phyloP scores from a whole-genome alignment of 2,329 filamentous ascomycete genomes.

The Podosphaera leucotricha region DNA sequence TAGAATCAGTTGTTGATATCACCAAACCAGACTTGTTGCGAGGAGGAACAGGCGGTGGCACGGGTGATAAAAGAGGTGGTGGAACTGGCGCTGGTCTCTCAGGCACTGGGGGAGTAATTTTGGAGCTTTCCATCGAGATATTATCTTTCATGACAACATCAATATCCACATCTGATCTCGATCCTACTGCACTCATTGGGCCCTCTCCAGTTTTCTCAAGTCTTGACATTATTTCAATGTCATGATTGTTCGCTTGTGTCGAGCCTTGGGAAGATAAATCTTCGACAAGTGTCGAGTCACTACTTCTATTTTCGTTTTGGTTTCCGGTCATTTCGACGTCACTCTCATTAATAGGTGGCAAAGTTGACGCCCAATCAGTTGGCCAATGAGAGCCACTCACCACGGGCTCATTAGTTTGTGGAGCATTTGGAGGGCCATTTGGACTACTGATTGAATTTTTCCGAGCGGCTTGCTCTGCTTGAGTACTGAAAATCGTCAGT shows the following conservation, averaged over 20 bases:
- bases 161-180: conserved; percentile 1
- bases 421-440: background rate
- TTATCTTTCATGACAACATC: conserved; percentile 18
- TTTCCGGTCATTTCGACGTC: conserved; percentile 16
- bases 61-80: conserved; percentile 4
- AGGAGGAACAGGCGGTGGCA: conserved; percentile 14
- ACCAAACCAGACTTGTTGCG: conserved; percentile 15
- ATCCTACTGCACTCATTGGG: background rate
- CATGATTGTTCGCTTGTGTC: background rate
- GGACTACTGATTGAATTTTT: conserved; percentile 20
- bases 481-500: conserved; percentile 44
- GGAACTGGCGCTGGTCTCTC: conserved; percentile 16
- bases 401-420: conserved; percentile 1
- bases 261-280: conserved; percentile 7
- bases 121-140: conserved; percentile 1
- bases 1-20: conserved; percentile 12
- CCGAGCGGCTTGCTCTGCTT: conserved; percentile 27
- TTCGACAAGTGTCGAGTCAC: conserved; percentile 19
- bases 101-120: conserved; percentile 4
- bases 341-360: background rate
- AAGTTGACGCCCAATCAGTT: conserved; percentile 5
- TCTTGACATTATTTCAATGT: background rate
- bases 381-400: conserved; percentile 12
- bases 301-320: conserved; percentile 13
- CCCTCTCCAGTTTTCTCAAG: conserved; percentile 1